Evolutionary conservation across 306 rosid species (phyloP).

Genomic region (Vigna reflexopilosa): DNA sequence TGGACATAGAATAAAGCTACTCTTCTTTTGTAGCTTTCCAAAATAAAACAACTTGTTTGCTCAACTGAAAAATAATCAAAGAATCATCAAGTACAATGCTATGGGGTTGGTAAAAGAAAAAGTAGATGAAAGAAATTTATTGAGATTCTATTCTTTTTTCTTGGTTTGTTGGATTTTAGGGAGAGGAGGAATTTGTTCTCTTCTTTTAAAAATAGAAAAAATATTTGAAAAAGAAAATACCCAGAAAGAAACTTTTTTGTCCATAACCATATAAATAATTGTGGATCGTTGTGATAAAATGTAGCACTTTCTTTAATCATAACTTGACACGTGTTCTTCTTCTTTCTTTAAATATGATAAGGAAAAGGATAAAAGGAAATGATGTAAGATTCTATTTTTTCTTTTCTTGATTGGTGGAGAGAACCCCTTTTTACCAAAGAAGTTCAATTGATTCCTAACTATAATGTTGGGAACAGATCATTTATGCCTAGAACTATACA

Average conservation of each 20-base stretch:
- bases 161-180: neutral
- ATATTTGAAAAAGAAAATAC: neutral
- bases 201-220: neutral
- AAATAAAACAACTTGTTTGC: neutral
- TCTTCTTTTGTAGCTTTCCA: neutral
- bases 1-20: neutral
- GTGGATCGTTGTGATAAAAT: neutral
- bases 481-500: no score
- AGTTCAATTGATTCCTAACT: no score
- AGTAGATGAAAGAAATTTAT: constrained; percentile 1
- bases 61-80: neutral
- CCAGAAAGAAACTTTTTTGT: neutral
- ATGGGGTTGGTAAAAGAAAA: neutral
- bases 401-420: neutral
- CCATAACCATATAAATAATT: neutral
- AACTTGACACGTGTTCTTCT: neutral
- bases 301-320: neutral
- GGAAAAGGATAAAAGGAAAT: neutral
- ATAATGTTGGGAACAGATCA: no score
- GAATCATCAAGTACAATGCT: neutral
- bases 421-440: neutral
- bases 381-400: neutral
- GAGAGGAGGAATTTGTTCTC: neutral
- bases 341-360: neutral
- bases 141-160: neutral